A percentile compares a stretch with the other conserved stretches of the same genome.
Evolutionary conservation across 2,329 filamentous ascomycete species (phyloP).

Genomic region (Ceratocystis smalleyi): DNA sequence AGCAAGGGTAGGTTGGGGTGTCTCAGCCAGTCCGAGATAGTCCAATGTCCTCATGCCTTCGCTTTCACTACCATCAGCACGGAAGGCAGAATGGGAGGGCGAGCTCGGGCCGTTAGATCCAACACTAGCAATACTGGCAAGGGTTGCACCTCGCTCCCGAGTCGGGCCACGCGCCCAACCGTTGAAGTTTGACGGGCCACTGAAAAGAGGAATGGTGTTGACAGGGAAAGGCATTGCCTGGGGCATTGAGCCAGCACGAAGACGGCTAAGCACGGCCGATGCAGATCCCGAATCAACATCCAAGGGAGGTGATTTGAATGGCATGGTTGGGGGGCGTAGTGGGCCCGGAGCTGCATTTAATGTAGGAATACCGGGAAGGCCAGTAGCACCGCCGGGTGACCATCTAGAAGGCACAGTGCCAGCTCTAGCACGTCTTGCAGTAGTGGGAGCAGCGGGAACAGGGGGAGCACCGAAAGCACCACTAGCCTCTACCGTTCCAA

Average conservation of each 20-base stretch:
- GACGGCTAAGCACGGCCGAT: conserved; percentile 51
- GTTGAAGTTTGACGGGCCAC: conserved; percentile 73
- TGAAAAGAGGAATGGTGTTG: conserved; percentile 49
- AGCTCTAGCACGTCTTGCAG: conserved; percentile 63
- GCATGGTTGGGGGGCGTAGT: conserved; percentile 23
- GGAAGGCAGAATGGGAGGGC: conserved; percentile 72
- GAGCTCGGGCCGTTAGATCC: conserved; percentile 82
- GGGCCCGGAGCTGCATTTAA: conserved; percentile 10
- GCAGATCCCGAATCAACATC: conserved; percentile 43
- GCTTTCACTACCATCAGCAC: conserved; percentile 60
- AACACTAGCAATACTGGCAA: conserved; percentile 69
- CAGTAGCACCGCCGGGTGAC: conserved; percentile 54
- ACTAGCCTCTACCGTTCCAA: conserved; percentile 41
- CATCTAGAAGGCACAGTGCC: conserved; percentile 95
- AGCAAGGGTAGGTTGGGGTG: conserved; percentile 66
- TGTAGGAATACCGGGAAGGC: conserved; percentile 28
- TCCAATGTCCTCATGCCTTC: conserved; percentile 85
- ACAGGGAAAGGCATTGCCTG: conserved; percentile 54
- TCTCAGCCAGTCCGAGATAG: conserved; percentile 88
- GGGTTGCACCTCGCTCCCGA: conserved; percentile 70
- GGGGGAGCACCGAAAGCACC: background rate
- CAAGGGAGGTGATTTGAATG: conserved; percentile 57
- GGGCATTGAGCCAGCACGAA: conserved; percentile 87
- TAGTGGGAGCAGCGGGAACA: conserved; percentile 40
- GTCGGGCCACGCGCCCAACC: conserved; percentile 52